Base-by-base conservation (phyloP, 352 stramenopile species). In the Bremia lactucae region DNA sequence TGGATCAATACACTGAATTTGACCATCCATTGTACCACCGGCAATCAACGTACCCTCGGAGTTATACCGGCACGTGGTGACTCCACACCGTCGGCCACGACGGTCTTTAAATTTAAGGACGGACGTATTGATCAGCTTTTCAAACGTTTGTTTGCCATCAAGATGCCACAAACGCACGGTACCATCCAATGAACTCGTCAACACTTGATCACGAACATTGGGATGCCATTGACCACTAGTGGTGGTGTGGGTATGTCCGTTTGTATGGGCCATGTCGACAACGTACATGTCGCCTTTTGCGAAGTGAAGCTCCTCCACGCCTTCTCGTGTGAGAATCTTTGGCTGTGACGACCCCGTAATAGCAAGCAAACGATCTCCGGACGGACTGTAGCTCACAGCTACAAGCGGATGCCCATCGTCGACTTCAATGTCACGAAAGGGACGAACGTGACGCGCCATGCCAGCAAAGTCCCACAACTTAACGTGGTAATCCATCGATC, bases 401-500 rank as follows among this genome's bases (percentile, higher is more conserved):
- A 92, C 56, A 42, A 92, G 52, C 5, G 77, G 71, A 31, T 92
- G 72, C 16, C 80, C 80, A 20, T 89, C 80, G 13, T 92, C 77
- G 5, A 82, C 72, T 41, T 92, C 80, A 6, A 83, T 59, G 36
- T 87, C 74, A 21, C 79, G 72, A 44, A 92, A 92, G 8, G 79
- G 71, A 39, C 72, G 70, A 8, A 92, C 74, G 19, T 86, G 67
- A 16, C 77, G 72, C 23, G 70, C 77, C 80, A 92, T 92, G 25
- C 80, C 80, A 2, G 77, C 80, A 19, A 92, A 92, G 52, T 92
- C 80, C 80, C 80, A 92, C 35, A 92, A 52, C 51, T 92, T 92
- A 0, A 83, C 66, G 35, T 86, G 68, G 47, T 92, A 89, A 46
- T 92, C 79, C 57, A 87, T 87, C 0, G 76, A 86, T 1, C 79